phyloP scores from a whole-genome alignment of 1,284 basidiomycete genomes.

The Marasmius sp. region DNA sequence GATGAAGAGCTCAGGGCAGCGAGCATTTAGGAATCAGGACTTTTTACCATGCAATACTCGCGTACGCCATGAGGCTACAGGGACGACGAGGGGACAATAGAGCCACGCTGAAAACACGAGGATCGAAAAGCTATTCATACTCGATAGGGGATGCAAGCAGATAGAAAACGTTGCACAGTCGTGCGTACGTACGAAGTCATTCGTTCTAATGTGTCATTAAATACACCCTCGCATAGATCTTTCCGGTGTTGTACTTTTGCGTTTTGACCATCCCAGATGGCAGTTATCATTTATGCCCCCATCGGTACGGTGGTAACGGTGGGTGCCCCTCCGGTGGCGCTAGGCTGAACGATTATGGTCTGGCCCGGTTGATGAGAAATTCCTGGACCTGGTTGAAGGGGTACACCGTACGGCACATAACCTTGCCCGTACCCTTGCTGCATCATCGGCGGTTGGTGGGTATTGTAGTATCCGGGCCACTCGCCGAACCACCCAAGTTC shows the following conservation, averaged over 20 bases:
- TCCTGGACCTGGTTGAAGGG: slow-evolving; percentile 18
- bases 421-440: slow-evolving; percentile 12
- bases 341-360: slow-evolving; percentile 71
- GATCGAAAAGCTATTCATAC: neutral
- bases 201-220: neutral
- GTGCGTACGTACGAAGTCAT: neutral
- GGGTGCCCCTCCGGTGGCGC: slow-evolving; percentile 56
- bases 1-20: neutral
- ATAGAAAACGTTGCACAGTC: neutral
- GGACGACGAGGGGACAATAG: neutral
- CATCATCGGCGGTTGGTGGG: slow-evolving; percentile 29
- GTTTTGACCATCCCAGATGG: no score
- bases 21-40: neutral
- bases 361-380: slow-evolving; percentile 48
- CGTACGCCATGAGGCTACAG: neutral
- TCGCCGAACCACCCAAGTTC: slow-evolving; percentile 53
- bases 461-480: slow-evolving; percentile 48
- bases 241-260: no score
- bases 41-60: neutral
- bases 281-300: neutral
- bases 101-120: neutral
- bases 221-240: neutral
- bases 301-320: slow-evolving; percentile 63
- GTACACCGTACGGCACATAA: slow-evolving; percentile 16
- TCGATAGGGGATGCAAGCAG: neutral